Evolutionary conservation across 768 basidiomycete species (phyloP).

Genomic region (Strobilomyces confusus): DNA sequence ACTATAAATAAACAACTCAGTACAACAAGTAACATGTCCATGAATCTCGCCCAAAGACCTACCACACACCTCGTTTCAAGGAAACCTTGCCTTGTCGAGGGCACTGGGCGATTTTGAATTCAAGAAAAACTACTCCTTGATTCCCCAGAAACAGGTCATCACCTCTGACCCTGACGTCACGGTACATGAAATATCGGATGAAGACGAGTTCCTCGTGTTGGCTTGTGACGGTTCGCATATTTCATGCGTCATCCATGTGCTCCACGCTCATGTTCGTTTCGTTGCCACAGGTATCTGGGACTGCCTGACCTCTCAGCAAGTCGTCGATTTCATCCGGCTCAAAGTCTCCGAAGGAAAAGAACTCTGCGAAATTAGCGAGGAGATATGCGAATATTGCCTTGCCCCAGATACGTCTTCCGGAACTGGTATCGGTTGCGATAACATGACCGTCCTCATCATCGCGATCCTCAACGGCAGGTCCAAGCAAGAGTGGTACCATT

Average conservation of each 20-base stretch:
- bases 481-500: conserved; percentile 89
- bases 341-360: conserved; percentile 75
- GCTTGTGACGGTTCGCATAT: conserved; percentile 85
- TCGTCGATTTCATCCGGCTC: conserved; percentile 82
- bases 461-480: conserved; percentile 84
- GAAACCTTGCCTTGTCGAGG: conserved; percentile 91
- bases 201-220: conserved; percentile 95
- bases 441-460: conserved; percentile 95
- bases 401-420: conserved; percentile 91
- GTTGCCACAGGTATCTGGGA: conserved; percentile 90
- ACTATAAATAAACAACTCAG: too few relatives aligned
- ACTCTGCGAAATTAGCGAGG: conserved; percentile 80
- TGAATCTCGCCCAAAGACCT: neutral
- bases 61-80: conserved; percentile 37
- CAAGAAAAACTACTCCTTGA: conserved; percentile 84
- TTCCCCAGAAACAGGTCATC: conserved; percentile 89
- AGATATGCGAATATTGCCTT: conserved; percentile 88
- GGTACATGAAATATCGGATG: conserved; percentile 71
- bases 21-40: too few relatives aligned
- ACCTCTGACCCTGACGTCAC: conserved; percentile 92
- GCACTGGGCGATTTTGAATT: conserved; percentile 98
- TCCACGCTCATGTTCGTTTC: conserved; percentile 5
- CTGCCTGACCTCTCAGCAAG: conserved; percentile 90
- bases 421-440: conserved; percentile 95
- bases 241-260: neutral